Evolutionary conservation across 2,329 filamentous ascomycete species (phyloP), one percentile per base, ranked within the genome.

Genomic region (Pseudopithomyces maydicus): DNA sequence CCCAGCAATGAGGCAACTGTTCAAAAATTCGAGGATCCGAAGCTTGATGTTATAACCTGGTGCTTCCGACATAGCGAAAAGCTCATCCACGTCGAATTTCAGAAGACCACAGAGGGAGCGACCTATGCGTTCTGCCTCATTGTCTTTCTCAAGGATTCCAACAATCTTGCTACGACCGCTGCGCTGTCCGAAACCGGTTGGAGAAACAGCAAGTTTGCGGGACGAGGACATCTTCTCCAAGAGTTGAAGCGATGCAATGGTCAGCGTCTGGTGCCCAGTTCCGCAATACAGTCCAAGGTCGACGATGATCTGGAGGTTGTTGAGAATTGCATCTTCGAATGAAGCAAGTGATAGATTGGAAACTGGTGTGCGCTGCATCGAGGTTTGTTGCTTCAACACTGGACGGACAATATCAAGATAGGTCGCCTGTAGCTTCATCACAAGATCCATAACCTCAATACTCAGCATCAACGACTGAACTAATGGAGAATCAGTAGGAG

Each of bases 291-390:
- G 85, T 29, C 93, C 93, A 22, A 99, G 80, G 63, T 95, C 89
- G 3, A 92, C 88, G 39, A 98, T 85, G 6, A 97, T 80, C 41
- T 85, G 82, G 26, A 99, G 80, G 66, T 95, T 89, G 56, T 89
- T 92, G 38, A 97, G 82, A 19, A 99, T 82, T 7, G 91, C 92
- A 69, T 99, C 96, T 72, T 98, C 94, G 67, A 99, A 94, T 0
- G 90, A 93, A n/a, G 90, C 83, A 64, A 94, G 90, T 0, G 91
- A 88, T 6, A 89, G 85, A 65, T 90, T 92, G 0, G 89, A 84
- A 20, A 95, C 88, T 3, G 85, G 82, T 8, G 81, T 78, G 26
- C 84, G 81, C 49, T 86, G 84, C 46, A 84, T 80, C 26, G 82
- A 83, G 19, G 85, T 79, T 54, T 91, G 85, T 33, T 83, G 81